Evolutionary conservation across 495 filamentous ascomycete genomes (phyloP).

Genomic region (Penicillium salamii): DNA sequence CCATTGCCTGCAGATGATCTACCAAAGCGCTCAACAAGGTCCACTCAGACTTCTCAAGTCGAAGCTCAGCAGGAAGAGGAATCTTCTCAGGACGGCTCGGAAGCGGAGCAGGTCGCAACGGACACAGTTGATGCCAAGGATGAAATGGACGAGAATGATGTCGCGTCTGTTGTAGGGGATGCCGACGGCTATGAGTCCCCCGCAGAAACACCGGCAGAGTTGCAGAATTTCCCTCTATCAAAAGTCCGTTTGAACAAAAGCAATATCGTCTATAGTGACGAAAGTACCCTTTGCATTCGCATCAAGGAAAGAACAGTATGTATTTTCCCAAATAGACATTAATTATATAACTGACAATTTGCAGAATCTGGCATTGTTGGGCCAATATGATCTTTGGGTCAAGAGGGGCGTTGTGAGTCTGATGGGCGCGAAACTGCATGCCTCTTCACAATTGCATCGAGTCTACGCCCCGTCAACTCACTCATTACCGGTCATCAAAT

Average conservation of each 20-base stretch:
- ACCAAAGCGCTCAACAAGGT: constrained; percentile 4
- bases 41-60: constrained; percentile 1
- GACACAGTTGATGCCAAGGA: constrained; percentile 9
- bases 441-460: constrained; percentile 50
- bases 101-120: constrained; percentile 22
- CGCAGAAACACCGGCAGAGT: constrained; percentile 26
- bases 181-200: constrained; percentile 38
- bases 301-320: constrained; percentile 45
- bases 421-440: constrained; percentile 60
- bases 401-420: constrained; percentile 61
- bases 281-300: constrained; percentile 38
- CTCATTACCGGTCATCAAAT: constrained; percentile 69
- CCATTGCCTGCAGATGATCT: constrained; percentile 10
- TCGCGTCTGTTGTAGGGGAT: constrained; percentile 25
- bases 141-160: constrained; percentile 24
- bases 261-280: constrained; percentile 42
- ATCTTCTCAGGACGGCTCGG: constrained; percentile 16
- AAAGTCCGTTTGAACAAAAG: constrained; percentile 39
- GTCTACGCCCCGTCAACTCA: constrained; percentile 76
- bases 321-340: background rate
- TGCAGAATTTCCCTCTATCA: constrained; percentile 43
- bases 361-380: constrained; percentile 65
- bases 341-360: constrained; percentile 14
- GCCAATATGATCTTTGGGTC: constrained; percentile 72
- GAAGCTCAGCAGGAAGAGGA: background rate